Evolutionary conservation across 2,329 filamentous ascomycete species (phyloP).

Genomic region (Boeremia exigua): DNA sequence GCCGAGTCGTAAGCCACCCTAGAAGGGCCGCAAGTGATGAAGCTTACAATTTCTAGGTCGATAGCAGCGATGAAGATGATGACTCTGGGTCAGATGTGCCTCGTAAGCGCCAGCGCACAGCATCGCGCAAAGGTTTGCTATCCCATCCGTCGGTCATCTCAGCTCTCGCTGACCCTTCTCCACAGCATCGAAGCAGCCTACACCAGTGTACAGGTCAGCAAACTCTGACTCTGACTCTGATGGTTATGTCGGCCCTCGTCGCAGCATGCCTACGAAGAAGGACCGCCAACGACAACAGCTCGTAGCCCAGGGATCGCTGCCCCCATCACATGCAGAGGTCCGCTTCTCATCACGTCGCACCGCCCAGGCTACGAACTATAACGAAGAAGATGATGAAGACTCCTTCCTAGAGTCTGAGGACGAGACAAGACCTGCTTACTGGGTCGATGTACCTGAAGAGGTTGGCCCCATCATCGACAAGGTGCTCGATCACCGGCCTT

Average conservation of each 20-base stretch:
- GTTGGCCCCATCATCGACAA: constrained; percentile 86
- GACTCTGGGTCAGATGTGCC: constrained; percentile 68
- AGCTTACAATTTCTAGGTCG: constrained; percentile 54
- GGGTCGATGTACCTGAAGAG: constrained; percentile 73
- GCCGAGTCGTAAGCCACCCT: constrained; percentile 61
- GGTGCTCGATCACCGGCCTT: constrained; percentile 84
- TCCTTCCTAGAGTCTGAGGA: constrained; percentile 65
- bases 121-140: constrained; percentile 67
- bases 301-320: constrained; percentile 64
- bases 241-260: constrained; percentile 79
- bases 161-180: constrained; percentile 54
- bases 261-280: constrained; percentile 72
- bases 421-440: constrained; percentile 72
- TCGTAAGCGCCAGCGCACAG: constrained; percentile 70
- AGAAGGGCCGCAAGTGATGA: constrained; percentile 14
- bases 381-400: constrained; percentile 68
- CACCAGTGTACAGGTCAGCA: constrained; percentile 61
- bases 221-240: constrained; percentile 67
- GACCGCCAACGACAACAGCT: constrained; percentile 74
- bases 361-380: constrained; percentile 73
- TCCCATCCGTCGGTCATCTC: constrained; percentile 18
- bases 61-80: constrained; percentile 71
- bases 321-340: constrained; percentile 76
- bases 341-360: constrained; percentile 90
- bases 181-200: constrained; percentile 59